Conservation (phyloP, 2,329 filamentous ascomycete species). For the Claviceps purpurea region DNA sequence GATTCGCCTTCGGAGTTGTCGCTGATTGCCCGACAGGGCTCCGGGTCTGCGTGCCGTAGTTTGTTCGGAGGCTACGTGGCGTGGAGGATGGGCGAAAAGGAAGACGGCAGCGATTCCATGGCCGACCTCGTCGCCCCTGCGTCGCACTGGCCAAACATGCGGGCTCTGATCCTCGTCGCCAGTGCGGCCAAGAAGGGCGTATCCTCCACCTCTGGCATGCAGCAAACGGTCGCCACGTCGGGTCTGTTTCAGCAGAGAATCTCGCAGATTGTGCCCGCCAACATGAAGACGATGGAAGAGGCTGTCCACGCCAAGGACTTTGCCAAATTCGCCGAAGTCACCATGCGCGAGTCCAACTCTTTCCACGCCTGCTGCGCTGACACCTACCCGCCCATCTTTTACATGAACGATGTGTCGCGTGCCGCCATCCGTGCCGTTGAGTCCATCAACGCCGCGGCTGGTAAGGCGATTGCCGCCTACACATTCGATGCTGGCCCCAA, state of each 20-base stretch:
- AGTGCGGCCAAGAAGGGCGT: conserved; percentile 94
- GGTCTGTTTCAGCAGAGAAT: conserved; percentile 73
- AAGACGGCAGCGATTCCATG: conserved; percentile 73
- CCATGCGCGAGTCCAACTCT: conserved; percentile 92
- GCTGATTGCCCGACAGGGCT: conserved; percentile 82
- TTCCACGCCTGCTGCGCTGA: conserved; percentile 95
- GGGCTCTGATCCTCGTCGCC: conserved; percentile 79
- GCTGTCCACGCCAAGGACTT: conserved; percentile 73
- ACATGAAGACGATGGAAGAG: conserved; percentile 76
- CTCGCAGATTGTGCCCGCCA: conserved; percentile 60
- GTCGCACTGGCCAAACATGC: conserved; percentile 90
- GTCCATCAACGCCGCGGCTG: conserved; percentile 69
- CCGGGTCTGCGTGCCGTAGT: conserved; percentile 84
- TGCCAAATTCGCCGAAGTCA: conserved; percentile 71
- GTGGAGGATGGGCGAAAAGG: conserved; percentile 67
- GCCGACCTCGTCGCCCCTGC: conserved; percentile 82
- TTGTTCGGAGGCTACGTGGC: conserved; percentile 93
- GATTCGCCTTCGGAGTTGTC: conserved; percentile 73
- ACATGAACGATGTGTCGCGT: conserved; percentile 87
- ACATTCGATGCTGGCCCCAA: conserved; percentile 97
- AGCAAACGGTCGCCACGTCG: conserved; percentile 85
- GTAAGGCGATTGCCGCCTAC: conserved; percentile 75
- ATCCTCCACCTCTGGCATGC: conserved; percentile 87
- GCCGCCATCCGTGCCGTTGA: conserved; percentile 84
- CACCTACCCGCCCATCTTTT: conserved; percentile 95